Base-by-base conservation (phyloP, 495 filamentous ascomycete genomes). In the Patellaria atrata region DNA sequence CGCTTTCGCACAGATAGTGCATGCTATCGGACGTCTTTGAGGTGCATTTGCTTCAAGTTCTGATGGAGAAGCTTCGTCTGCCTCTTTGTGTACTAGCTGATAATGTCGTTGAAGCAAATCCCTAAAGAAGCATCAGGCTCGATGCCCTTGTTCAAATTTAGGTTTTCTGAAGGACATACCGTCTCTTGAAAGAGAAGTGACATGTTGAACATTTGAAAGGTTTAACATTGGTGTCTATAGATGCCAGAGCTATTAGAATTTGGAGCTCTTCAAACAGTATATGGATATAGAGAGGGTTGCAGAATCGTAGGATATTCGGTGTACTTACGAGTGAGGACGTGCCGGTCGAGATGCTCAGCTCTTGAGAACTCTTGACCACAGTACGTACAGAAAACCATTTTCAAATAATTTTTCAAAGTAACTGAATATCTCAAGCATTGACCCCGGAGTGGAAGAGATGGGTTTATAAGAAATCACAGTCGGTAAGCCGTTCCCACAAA, bases 1-100 rank as follows among this genome's bases (percentile, higher is more conserved):
- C 15, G 71, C 70, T 42, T 58, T 70, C 12, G 70, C 66, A 45
- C 71, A 75, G 46, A 65, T 65, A 12, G 59, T 55, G 51, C 71
- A 75, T 6, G 71, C 68, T 38, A 75, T 75, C 16, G 44, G 32
- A 28, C 48, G 13, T 31, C 47, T 22, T 17, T 40, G 25, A 5
- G n/a, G n/a, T 3, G 25, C 14, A 11, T n/a, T 27, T 27, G 25
- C 16, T 13, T 20, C 32, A 21, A 19, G 32, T 11, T 9, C 3
- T 13, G n/a, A 8, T 16, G n/a, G 32, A 2, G 32, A 6, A 7
- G 28, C 13, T 11, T 15, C 17, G 28, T 30, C 13, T 11, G 28
- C 17, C 7, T 30, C 28, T 15, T 30, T 30, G 28, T 30, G 28
- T 15, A 30, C 28, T 9, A 30, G 28, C n/a, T 12, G 6, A 14